These are phyloP conservation scores for Theobroma grandiflorum DNA, from an alignment of 441 rosid species.

Conservation along the genomic window DNA sequence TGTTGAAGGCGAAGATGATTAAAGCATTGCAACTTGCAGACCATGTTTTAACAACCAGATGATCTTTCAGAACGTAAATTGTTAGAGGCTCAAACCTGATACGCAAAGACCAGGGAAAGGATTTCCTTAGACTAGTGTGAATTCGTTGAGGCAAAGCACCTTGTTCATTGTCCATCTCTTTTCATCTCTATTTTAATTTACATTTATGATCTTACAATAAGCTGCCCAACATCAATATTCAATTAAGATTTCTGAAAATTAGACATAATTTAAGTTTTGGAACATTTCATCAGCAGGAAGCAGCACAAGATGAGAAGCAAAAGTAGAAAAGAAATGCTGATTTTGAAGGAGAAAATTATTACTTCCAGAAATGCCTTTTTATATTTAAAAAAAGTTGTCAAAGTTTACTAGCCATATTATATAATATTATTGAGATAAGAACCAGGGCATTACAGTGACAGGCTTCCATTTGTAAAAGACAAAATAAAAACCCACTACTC, in stretches of 20 bases:
- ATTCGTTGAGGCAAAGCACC: neutral
- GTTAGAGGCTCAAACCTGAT: neutral
- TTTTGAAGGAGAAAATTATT: neutral
- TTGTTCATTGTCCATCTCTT: neutral
- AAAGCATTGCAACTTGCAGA: neutral
- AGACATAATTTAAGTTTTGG: neutral
- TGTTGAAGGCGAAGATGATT: neutral
- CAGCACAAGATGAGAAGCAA: neutral
- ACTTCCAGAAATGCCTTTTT: neutral
- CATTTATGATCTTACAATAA: neutral
- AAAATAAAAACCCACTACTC: constrained; percentile 21
- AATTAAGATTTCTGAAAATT: neutral
- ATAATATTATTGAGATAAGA: constrained; percentile 33
- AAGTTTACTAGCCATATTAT: neutral
- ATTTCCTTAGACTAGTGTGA: neutral
- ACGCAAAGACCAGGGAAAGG: neutral
- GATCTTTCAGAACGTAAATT: neutral
- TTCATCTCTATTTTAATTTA: neutral
- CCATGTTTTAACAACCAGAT: constrained; percentile 2
- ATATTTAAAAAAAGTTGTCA: neutral
- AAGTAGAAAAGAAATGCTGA: neutral
- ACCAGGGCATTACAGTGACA: constrained; percentile 30
- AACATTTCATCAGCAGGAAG: neutral
- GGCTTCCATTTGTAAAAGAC: constrained; percentile 25
- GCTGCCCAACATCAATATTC: neutral